phyloP scores from a whole-genome alignment of 345 rosid species.

The Eutrema heterophyllum region DNA sequence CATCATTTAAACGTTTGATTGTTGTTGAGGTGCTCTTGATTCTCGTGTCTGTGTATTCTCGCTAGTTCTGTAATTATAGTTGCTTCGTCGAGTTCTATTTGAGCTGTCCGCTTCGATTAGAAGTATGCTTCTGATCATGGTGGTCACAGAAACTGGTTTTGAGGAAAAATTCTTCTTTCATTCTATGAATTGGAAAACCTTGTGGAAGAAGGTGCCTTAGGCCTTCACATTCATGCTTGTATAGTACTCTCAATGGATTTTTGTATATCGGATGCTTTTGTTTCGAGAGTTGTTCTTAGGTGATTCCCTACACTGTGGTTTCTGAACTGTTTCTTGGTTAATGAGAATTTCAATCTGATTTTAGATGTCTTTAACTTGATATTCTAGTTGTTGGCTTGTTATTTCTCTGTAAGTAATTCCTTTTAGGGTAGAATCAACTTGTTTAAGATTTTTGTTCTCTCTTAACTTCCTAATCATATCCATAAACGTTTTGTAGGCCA shows the following conservation, averaged over 20 bases:
- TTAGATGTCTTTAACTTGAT: background rate
- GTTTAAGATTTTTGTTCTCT: background rate
- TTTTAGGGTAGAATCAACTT: background rate
- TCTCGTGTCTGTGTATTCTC: background rate
- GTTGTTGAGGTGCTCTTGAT: background rate
- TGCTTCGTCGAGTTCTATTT: background rate
- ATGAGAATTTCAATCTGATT: background rate
- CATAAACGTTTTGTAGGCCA: slow-evolving; percentile 51
- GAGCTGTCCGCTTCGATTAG: background rate
- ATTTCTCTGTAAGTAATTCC: background rate
- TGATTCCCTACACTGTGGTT: background rate
- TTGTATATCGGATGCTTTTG: background rate
- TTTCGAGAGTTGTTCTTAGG: background rate
- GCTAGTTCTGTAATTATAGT: background rate
- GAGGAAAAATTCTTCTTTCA: too few relatives aligned
- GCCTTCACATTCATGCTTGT: background rate
- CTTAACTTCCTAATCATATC: background rate
- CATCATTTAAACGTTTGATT: background rate
- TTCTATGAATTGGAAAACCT: background rate
- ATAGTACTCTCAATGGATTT: background rate
- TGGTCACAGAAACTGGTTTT: too few relatives aligned
- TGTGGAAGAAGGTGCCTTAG: too few relatives aligned
- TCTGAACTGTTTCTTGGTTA: background rate
- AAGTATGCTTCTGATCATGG: too few relatives aligned
- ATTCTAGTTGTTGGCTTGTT: background rate